Conservation (phyloP, 192 early-diverging fungal species). For the Coemansia sp. region DNA sequence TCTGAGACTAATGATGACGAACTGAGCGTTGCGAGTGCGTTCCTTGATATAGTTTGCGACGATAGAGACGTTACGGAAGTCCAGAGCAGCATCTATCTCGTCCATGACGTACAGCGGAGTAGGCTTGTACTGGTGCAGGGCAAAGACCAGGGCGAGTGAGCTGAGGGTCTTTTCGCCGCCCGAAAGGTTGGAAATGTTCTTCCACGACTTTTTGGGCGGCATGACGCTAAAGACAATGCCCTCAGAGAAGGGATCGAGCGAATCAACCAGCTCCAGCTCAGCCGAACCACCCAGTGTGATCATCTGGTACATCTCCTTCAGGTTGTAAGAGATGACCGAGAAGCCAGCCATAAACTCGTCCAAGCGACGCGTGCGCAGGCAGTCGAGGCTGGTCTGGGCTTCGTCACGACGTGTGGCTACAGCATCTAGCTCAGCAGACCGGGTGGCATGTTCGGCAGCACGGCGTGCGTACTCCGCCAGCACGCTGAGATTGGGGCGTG, state of each 20-base stretch:
- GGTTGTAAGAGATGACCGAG: constrained; percentile 84
- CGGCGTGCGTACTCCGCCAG: constrained; percentile 84
- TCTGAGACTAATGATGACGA: constrained; percentile 96
- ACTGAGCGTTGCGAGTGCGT: constrained; percentile 95
- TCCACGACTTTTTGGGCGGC: constrained; percentile 99
- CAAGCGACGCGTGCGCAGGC: constrained; percentile 72
- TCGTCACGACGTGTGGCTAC: constrained; percentile 72
- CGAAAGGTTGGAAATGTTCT: constrained; percentile 98
- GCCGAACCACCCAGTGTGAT: constrained; percentile 98
- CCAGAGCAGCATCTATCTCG: constrained; percentile 98
- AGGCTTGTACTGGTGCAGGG: constrained; percentile 98
- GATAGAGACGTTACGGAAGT: constrained; percentile 99
- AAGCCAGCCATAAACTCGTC: constrained; percentile 97
- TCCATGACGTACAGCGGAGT: constrained; percentile 99
- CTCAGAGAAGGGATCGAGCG: constrained; percentile 97
- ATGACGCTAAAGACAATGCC: constrained; percentile 98
- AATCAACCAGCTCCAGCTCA: constrained; percentile 94
- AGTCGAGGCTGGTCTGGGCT: constrained; percentile 72
- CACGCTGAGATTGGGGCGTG: constrained; percentile 80
- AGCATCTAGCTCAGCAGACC: constrained; percentile 72
- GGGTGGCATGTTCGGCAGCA: constrained; percentile 68
- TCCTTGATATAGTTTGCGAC: constrained; percentile 99
- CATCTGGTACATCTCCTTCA: constrained; percentile 99
- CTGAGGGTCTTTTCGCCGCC: constrained; percentile 99
- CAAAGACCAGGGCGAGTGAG: constrained; percentile 98